Conservation (phyloP, 805 yeast species). For the Huiozyma naganishii region DNA sequence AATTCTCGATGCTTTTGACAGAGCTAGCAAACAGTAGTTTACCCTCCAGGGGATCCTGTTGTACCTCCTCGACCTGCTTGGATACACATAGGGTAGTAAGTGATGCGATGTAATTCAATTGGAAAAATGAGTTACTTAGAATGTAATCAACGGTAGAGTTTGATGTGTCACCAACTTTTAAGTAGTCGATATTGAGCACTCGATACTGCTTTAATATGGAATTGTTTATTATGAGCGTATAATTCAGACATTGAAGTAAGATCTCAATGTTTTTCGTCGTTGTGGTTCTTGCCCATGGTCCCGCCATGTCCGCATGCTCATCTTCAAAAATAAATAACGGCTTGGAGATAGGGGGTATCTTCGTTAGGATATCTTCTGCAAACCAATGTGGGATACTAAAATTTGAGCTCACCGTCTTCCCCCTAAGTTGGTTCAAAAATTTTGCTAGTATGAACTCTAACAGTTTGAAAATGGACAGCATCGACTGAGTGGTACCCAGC, state of each 20-base stretch:
- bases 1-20: conserved; percentile 24
- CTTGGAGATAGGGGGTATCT: conserved; percentile 25
- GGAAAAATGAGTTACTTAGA: conserved; percentile 14
- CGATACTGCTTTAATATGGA: conserved; percentile 12
- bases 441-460: conserved; percentile 17
- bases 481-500: conserved; percentile 18
- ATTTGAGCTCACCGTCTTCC: neutral
- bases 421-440: conserved; percentile 9
- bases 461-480: conserved; percentile 17
- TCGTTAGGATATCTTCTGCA: conserved; percentile 13
- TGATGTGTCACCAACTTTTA: neutral
- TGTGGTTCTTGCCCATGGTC: too few species aligned
- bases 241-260: conserved; percentile 12
- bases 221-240: conserved; percentile 8
- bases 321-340: conserved; percentile 20
- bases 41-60: neutral
- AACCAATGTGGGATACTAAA: conserved; percentile 19
- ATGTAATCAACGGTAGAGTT: conserved; percentile 6
- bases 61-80: conserved; percentile 6
- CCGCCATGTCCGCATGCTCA: neutral
- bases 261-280: conserved; percentile 3
- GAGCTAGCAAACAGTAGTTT: conserved; percentile 5
- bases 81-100: conserved; percentile 13
- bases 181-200: conserved; percentile 7
- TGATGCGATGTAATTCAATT: conserved; percentile 17